phyloP scores from a whole-genome alignment of 805 yeast species.

The Phaffomyces antillensis region DNA sequence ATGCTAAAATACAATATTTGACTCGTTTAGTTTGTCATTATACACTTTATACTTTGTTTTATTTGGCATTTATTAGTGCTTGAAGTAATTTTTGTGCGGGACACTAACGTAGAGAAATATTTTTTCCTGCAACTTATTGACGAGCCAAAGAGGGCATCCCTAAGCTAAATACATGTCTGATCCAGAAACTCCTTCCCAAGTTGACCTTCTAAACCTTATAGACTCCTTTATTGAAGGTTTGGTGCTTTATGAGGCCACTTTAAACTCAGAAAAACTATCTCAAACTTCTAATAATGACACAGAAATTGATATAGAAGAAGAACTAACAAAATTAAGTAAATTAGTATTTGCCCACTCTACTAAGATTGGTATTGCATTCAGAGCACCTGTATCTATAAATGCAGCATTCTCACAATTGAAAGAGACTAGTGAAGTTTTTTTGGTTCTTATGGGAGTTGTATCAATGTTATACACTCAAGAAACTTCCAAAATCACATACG shows the following conservation, averaged over 20 bases:
- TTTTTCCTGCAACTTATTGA: too few species aligned
- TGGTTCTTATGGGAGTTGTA: conserved; percentile 38
- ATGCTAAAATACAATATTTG: too few species aligned
- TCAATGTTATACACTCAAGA: conserved; percentile 24
- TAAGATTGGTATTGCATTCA: conserved; percentile 64
- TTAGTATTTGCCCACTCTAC: conserved; percentile 71
- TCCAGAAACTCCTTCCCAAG: conserved; percentile 9
- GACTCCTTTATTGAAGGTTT: conserved; percentile 17
- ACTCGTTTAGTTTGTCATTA: too few species aligned
- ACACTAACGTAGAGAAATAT: too few species aligned
- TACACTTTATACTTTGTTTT: too few species aligned
- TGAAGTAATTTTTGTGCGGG: too few species aligned
- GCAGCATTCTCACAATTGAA: conserved; percentile 45
- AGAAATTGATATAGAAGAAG: conserved; percentile 33
- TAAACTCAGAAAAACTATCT: conserved; percentile 1
- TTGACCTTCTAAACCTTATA: conserved; percentile 15
- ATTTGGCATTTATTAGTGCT: too few species aligned
- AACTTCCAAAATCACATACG: conserved; percentile 26
- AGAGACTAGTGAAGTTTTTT: conserved; percentile 37
- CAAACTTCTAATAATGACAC: background rate
- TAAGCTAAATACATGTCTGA: too few species aligned
- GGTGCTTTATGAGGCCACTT: conserved; percentile 7
- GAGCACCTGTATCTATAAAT: conserved; percentile 44
- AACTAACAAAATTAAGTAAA: conserved; percentile 50
- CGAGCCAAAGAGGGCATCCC: too few species aligned